phyloP scores from a whole-genome alignment of 805 yeast species.

The Candida awuae region DNA sequence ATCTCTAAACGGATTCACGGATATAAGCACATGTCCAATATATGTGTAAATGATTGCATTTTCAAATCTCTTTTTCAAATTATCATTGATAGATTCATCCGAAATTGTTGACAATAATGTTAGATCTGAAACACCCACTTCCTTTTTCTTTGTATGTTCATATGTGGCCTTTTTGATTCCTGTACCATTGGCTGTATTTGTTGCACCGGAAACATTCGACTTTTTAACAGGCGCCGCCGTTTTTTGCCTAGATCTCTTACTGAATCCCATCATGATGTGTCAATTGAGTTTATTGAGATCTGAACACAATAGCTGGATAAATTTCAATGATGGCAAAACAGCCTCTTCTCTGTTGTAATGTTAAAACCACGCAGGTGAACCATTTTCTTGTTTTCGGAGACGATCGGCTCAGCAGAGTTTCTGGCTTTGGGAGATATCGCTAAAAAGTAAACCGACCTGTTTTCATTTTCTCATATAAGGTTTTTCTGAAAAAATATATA shows the following conservation, averaged over 20 bases:
- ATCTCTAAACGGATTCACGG: constrained; percentile 95
- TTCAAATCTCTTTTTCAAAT: constrained; percentile 79
- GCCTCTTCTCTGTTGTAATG: too few relatives aligned
- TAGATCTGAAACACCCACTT: constrained; percentile 96
- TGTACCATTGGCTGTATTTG: constrained; percentile 39
- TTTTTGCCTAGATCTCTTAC: constrained; percentile 49
- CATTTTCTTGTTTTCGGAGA: too few relatives aligned
- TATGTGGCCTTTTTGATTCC: constrained; percentile 83
- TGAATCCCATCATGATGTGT: constrained; percentile 13
- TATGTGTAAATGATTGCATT: constrained; percentile 88
- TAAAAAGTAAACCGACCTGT: too few relatives aligned
- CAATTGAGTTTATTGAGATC: constrained; percentile 2
- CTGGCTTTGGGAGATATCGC: too few relatives aligned
- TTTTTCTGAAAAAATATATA: too few relatives aligned
- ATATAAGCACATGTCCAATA: constrained; percentile 89
- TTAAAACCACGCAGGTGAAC: too few relatives aligned
- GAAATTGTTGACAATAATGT: constrained; percentile 82
- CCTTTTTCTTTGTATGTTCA: constrained; percentile 81
- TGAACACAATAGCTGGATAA: too few relatives aligned
- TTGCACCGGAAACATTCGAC: constrained; percentile 35
- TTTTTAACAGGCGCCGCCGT: constrained; percentile 27
- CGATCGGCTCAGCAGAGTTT: too few relatives aligned
- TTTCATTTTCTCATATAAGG: too few relatives aligned
- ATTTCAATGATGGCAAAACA: too few relatives aligned
- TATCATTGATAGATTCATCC: constrained; percentile 89